Evolutionary conservation across 2,329 filamentous ascomycete species (phyloP).

Genomic region (Neopestalotiopsis rosae): DNA sequence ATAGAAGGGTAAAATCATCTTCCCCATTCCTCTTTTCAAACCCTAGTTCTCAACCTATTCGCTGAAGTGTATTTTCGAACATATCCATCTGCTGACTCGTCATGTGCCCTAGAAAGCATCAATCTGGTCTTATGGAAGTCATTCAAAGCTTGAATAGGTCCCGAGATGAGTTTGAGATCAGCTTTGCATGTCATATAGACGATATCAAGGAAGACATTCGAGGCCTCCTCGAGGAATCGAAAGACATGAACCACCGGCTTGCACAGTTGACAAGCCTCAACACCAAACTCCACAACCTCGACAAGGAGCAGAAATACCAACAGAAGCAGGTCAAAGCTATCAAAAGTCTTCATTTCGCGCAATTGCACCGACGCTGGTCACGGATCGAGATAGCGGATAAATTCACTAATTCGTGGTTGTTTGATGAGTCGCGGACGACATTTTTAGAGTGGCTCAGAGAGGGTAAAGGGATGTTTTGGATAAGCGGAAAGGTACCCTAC

Average conservation of each 20-base stretch:
- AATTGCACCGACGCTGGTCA: background rate
- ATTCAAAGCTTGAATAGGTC: background rate
- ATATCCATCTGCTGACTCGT: background rate
- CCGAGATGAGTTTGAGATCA: background rate
- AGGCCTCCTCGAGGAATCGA: background rate
- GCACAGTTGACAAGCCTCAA: background rate
- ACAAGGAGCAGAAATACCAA: background rate
- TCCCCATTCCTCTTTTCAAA: no score
- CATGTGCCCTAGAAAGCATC: background rate
- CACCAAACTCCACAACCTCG: background rate
- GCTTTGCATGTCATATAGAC: background rate
- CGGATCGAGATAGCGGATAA: background rate
- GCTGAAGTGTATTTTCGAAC: no score
- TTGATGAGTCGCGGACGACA: background rate
- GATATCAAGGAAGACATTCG: background rate
- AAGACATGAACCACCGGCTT: background rate
- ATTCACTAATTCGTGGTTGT: background rate
- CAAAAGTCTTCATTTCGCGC: background rate
- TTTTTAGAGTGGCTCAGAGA: background rate
- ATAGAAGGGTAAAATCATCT: no score
- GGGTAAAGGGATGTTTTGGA: background rate
- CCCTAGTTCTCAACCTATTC: no score
- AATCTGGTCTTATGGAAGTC: background rate
- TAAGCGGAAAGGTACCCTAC: background rate
- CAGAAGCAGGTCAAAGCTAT: background rate